Base-by-base conservation (phyloP, 345 rosid species). In the Eucalyptus viminalis region DNA sequence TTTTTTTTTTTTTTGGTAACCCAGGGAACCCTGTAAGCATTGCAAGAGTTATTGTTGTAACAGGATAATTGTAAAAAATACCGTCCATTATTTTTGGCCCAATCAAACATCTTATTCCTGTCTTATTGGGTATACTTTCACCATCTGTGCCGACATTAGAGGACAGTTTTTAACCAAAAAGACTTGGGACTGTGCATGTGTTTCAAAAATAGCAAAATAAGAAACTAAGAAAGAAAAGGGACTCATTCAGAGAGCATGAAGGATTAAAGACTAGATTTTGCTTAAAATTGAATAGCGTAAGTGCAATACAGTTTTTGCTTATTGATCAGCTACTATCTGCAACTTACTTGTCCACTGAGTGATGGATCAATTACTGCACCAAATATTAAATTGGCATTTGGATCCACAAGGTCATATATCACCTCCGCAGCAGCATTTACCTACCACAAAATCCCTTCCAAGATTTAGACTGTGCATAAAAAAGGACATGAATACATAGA, bases 311-410 rank as follows among this genome's bases (percentile, higher is more conserved):
- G 47, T 24, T 86, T 86, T 34, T 50, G 88, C n/a, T 51, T 31
- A 60, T 54, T 53, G 60, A 51, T 86, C 58, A 29, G 88, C 65
- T 44, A 86, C 47, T 8, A 44, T 76, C 83, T 24, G 27, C 27
- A 86, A 53, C 97, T 93, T 93, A 97, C 99, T 93, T 96, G 99
- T 92, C 98, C 97, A 65, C 92, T 95, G 47, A 96, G 88, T 45
- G 97, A 89, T 86, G 99, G 99, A 93, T 97, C 99, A 62, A 96
- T 93, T 50, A 96, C 99, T n/a, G 99, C 99, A 53, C 99, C 99
- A 69, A 97, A 97, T 91, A 97, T 97, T 80, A 97, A 93, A 95
- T 97, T 97, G 34, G 99, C 99, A 62, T 96, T 93, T 88, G 98
- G 98, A 94, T 97, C 99, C 49, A 97, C 99, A 81, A 97, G 97